Evolutionary conservation across 495 filamentous ascomycete species (phyloP), one percentile per base, ranked within the genome.

Genomic region (Hyaloscypha bicolor): DNA sequence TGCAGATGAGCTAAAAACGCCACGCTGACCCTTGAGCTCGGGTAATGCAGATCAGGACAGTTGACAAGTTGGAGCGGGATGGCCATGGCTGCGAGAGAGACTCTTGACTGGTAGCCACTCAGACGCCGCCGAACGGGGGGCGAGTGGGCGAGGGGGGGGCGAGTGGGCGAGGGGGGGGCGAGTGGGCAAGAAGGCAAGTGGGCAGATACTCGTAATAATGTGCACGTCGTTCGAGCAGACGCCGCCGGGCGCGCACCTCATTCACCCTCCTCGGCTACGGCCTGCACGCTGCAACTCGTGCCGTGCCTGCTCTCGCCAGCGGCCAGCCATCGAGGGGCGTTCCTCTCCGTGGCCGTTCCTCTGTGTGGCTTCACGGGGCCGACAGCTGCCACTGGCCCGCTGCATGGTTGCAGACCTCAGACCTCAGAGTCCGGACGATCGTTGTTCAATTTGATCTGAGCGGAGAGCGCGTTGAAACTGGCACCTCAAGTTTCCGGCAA

Each of bases 1-100:
- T 66, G 64, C 37, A 66, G 67, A 52, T 55, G 67, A 68, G 62
- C 71, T 70, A 73, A 70, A 68, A 73, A 55, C 71, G 71, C 71
- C 71, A 68, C 52, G 71, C 29, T 62, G 56, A 68, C 65, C 70
- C 67, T 62, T 60, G 68, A 60, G 25, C 61, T 70, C 69, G 69
- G 69, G 65, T 67, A 71, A 62, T 67, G 71, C 64, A 73, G 71
- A 73, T 73, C 71, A 65, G 51, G 63, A 60, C 33, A 65, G 30
- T 55, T 71, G 68, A 73, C 71, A 73, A 68, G 68, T 70, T 60
- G 35, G 62, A 69, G 35, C 55, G 14, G 16, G 16, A 67, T 6
- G 53, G 45, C 59, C 35, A 45, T n/a, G 55, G 61, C 63, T 63
- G 5, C 1, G 21, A 42, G 30, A 22, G 21, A 32, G 30, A 3